Evolutionary conservation across 139 green algal species (phyloP), one percentile per base, ranked within the genome.

Genomic region (Nannochloris sp.): DNA sequence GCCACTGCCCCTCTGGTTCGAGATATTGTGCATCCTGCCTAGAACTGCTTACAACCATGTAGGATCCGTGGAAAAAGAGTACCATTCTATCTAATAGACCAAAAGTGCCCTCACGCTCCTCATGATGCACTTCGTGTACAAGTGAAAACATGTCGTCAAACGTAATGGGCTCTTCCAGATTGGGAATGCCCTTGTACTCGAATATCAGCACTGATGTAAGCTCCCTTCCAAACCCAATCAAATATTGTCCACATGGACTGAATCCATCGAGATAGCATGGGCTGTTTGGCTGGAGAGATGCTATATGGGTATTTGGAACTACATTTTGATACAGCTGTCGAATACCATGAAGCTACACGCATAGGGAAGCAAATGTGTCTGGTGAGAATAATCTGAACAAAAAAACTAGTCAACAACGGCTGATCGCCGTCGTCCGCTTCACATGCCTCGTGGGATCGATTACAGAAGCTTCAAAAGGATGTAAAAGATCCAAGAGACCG

Each of bases 251-350:
- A 49, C 70, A 69, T 16, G 70, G 70, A 4, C 60, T 69, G 15
- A 53, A 53, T 53, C 18, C 46, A 25, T 53, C 18, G 6, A 53
- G 15, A 27, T 49, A 68, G 4, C 48, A 43, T 19, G 62, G 56
- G 10, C 31, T 56, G 2, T 53, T 48, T 44, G 69, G 62, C 31
- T 51, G 57, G 16, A 71, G 11, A 4, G 53, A 43, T 1, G 40
- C 27, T n/a, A 75, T 44, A 2, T 23, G 15, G 4, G 53, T 61
- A 56, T 67, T 60, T 8, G 69, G 69, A 23, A 66, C 69, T 4
- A 75, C 24, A n/a, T 44, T 75, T 34, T 75, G 60, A n/a, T 55
- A 70, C 14, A 75, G 40, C 3, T 66, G 49, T 5, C 69, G 50
- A 66, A 49, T 57, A 8, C 69, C 44, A 9, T 48, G 18, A 14